Evolutionary conservation across 164 flowering plant genomes (phyloP), one percentile per base, ranked within the genome.

Genomic region (Litsea cubeba): DNA sequence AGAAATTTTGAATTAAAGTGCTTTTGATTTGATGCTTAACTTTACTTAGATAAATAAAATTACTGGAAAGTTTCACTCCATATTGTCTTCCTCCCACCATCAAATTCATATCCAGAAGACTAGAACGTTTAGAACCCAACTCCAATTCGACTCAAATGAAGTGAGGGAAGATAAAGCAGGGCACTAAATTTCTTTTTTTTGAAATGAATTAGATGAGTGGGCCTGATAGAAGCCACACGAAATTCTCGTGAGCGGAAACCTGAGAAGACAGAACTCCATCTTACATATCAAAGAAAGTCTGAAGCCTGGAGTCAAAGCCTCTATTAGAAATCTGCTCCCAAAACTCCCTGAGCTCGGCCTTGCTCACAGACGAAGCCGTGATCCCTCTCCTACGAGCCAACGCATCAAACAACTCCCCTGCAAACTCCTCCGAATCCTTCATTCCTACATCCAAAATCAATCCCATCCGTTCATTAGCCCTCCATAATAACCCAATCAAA

Each of bases 241-340:
- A 11, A 23, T n/a, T 63, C 66, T 22, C 12, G 3, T 23, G 66
- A 20, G 14, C 24, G 26, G 26, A n/a, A 12, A 17, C 66, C 0
- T 24, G 23, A 63, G 25, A 63, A 23, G 14, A 24, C 26, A 3
- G 66, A 20, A 2, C 26, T 20, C 12, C 25, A 6, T 63, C 82
- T 79, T 75, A 86, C 88, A 86, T 86, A 72, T 84, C 87, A 70
- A 86, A 82, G 77, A 82, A 84, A 32, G 78, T 81, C 40, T 86
- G 87, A 2, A 86, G 84, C 73, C 88, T 75, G 3, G 85, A 74
- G 67, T 86, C 88, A 65, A 86, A 86, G 76, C 85, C 80, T 62
- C 78, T 75, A 58, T 84, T 87, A 0, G 82, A 54, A 15, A 86
- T 81, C 23, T 86, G 84, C 62, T 76, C 81, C 88, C 88, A 86